phyloP scores from a whole-genome alignment of 352 stramenopile genomes.

The Pythium apleroticum region DNA sequence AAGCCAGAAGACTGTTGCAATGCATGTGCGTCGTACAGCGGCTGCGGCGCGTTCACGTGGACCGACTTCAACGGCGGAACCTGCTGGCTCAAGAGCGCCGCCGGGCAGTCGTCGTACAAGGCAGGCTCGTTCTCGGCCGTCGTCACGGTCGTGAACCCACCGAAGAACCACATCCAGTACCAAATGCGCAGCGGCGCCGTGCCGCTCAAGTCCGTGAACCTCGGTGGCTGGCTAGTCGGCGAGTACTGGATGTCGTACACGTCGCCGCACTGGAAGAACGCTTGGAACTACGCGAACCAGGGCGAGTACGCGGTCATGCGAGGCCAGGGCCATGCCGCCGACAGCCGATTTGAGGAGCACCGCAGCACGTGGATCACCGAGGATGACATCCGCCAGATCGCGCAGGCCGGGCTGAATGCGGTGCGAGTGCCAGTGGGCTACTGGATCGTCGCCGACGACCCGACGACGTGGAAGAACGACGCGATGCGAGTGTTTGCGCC shows the following conservation, averaged over 20 bases:
- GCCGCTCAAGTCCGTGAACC: constrained; percentile 46
- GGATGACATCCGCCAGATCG: constrained; percentile 43
- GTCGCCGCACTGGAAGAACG: constrained; percentile 58
- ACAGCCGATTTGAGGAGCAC: constrained; percentile 43
- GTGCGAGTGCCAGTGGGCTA: constrained; percentile 41
- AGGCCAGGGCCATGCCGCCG: constrained; percentile 9
- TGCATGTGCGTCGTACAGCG: constrained; percentile 4
- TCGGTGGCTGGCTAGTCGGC: constrained; percentile 34
- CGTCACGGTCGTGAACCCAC: constrained; percentile 7
- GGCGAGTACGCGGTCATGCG: constrained; percentile 18
- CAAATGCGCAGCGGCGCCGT: constrained; percentile 26
- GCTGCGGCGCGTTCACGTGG: constrained; percentile 27
- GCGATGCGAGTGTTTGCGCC: constrained; percentile 21
- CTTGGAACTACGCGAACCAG: constrained; percentile 33
- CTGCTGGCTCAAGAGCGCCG: constrained; percentile 26
- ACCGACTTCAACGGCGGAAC: constrained; percentile 18
- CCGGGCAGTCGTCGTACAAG: not conserved
- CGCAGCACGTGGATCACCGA: constrained; percentile 53
- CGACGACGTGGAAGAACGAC: not conserved
- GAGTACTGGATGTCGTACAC: constrained; percentile 51
- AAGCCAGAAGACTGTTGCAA: constrained; percentile 17
- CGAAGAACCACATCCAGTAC: constrained; percentile 24
- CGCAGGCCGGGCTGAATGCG: constrained; percentile 31
- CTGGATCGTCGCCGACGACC: constrained; percentile 48
- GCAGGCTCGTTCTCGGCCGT: not conserved